A percentile compares a stretch with the other conserved stretches of the same genome.
These are phyloP conservation scores for Periconia digitata DNA, from an alignment of 2,329 filamentous ascomycete genomes.

Conservation along the genomic window DNA sequence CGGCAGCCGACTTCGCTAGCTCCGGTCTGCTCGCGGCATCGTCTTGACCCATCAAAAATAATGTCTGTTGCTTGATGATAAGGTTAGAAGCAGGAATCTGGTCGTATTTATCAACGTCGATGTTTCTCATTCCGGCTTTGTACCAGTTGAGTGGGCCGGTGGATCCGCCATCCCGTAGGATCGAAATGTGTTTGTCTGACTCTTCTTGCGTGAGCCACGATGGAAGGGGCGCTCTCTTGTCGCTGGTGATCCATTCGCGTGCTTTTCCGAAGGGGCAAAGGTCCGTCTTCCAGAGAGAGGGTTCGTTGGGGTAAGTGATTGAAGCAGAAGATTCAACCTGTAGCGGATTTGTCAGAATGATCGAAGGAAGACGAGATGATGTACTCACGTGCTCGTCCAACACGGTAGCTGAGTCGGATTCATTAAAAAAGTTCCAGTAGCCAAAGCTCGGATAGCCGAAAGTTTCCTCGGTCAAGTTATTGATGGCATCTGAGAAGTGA, in stretches of 20 bases:
- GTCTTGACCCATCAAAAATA: background rate
- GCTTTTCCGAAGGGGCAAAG: conserved; percentile 7
- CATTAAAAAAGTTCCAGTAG: conserved; percentile 9
- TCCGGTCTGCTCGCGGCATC: background rate
- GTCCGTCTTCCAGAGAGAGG: conserved; percentile 4
- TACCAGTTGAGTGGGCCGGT: conserved; percentile 10
- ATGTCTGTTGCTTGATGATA: too few species aligned
- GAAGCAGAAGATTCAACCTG: conserved; percentile 3
- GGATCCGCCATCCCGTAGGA: conserved; percentile 3
- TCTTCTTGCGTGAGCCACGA: conserved; percentile 5
- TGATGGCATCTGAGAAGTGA: conserved; percentile 6
- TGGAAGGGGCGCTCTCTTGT: background rate
- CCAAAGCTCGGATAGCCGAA: conserved; percentile 9
- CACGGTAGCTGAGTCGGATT: background rate
- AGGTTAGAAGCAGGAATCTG: too few species aligned
- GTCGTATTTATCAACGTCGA: too few species aligned
- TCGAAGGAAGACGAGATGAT: too few species aligned
- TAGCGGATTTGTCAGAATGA: background rate
- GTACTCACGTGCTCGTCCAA: background rate
- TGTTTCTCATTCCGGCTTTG: background rate
- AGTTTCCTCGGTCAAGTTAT: background rate
- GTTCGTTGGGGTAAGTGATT: background rate
- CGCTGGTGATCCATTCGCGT: conserved; percentile 3
- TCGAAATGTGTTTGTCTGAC: conserved; percentile 1
- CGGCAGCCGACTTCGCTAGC: background rate